Evolutionary conservation across 352 stramenopile genomes (phyloP), one percentile per base, ranked within the genome.

Genomic region (Globisporangium emineosum): DNA sequence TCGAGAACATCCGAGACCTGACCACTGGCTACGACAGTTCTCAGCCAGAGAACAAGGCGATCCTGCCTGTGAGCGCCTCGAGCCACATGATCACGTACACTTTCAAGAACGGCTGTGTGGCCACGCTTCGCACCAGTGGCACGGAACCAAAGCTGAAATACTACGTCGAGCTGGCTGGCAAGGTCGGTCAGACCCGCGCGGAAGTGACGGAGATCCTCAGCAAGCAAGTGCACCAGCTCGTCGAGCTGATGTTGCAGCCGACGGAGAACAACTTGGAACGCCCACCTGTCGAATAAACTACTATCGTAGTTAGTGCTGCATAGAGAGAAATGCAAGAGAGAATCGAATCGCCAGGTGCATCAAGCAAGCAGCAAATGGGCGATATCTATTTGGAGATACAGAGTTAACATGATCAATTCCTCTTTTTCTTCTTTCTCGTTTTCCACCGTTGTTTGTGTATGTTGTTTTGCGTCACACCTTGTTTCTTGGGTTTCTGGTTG

Each of bases 101-200:
- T 37, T 99, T 99, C 66, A 75, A 67, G 23, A 99, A 99, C 78
- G 97, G 97, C 56, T 97, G 91, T 68, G 92, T 98, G 49, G 90
- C 95, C 21, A 99, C 98, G 57, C 88, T 99, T 60, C 91, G 97
- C 65, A 98, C 96, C 37, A 99, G 95, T 72, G 97, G 97, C 21
- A 99, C 97, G 13, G 97, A 99, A 74, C 97, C 97, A 23, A 99
- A 99, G 78, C 97, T 99, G 64, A 99, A 99, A 79, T 99, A 98
- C 72, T 99, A 99, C 73, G 90, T 98, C 40, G 97, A 99, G 81
- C 74, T 93, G 13, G 83, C 84, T 25, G 88, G 85, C 23, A 68
- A 78, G 30, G 74, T 88, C 23, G 83, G 86, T 19, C 77, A 92
- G 68, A 78, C 74, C 50, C 84, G 82, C 23, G 74, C 76, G 25